Evolutionary conservation across 208 protist species (phyloP), one percentile per base, ranked within the genome.

Genomic region (Trypanosoma grayi): DNA sequence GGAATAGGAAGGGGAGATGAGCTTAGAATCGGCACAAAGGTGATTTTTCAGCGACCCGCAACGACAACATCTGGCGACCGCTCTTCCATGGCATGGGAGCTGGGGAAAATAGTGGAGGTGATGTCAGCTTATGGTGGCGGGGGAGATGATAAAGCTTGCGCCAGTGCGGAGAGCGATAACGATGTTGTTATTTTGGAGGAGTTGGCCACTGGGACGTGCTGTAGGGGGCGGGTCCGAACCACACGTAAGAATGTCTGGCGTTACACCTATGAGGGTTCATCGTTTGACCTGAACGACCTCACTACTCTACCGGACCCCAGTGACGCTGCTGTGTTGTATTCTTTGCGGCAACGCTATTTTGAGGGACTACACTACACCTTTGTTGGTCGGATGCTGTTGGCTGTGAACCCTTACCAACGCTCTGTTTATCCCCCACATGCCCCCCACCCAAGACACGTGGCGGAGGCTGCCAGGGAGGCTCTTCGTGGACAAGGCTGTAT

Each of bases 331-430:
- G 14, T 70, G 34, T 37, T 70, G 13, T 61, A 70, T 39, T 14
- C 46, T n/a, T 37, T 70, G 34, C 27, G 48, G 18, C 18, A 50
- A 47, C 65, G 65, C 3, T 70, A 56, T 59, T 45, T 55, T n/a
- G 22, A 31, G 25, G 56, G 56, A 24, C 34, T 59, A 14, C 45
- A 64, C 31, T 70, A 70, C 33, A 70, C 65, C 20, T 58, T 56
- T 44, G 31, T 62, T 36, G 54, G 45, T 4, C 45, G 50, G 25
- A 47, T 70, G 4, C 25, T 70, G 28, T 36, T 70, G 13, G 53
- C 65, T 24, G 10, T 70, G 9, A 70, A 70, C 47, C 65, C 65
- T 9, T 70, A 64, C 34, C 55, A 47, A 10, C 37, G 27, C n/a
- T 14, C n/a, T 27, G 47, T 24, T 3, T 64, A 70, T 53, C 46